A percentile compares a stretch with the other conserved stretches of the same genome.
Evolutionary conservation across 805 yeast genomes (phyloP).

Genomic region (Suhomyces prunicola): DNA sequence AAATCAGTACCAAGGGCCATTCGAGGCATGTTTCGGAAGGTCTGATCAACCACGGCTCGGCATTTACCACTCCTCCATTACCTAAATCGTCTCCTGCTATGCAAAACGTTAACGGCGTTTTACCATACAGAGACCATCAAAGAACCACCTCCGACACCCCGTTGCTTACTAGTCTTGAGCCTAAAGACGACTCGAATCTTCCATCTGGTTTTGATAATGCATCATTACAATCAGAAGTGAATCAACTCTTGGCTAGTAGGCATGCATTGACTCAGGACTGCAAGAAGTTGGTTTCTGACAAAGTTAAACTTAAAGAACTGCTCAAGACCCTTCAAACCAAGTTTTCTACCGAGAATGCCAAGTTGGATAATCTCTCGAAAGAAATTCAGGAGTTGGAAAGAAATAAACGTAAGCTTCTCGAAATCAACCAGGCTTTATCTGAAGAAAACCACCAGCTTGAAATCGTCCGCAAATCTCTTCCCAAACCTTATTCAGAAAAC

Average conservation of each 20-base stretch:
- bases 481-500: background rate
- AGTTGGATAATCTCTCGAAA: constrained; percentile 41
- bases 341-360: constrained; percentile 38
- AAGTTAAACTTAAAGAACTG: constrained; percentile 26
- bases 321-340: constrained; percentile 41
- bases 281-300: constrained; percentile 27
- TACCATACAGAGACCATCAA: constrained; percentile 24
- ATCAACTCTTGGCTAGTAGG: constrained; percentile 28
- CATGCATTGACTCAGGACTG: constrained; percentile 23
- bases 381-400: constrained; percentile 52
- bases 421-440: constrained; percentile 20
- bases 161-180: constrained; percentile 19
- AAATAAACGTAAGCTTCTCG: constrained; percentile 44
- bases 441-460: constrained; percentile 20
- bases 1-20: constrained; percentile 23
- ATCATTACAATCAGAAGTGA: constrained; percentile 37
- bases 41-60: constrained; percentile 25
- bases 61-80: constrained; percentile 45
- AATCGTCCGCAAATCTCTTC: constrained; percentile 1
- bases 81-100: constrained; percentile 28
- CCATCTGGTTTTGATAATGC: constrained; percentile 24
- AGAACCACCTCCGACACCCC: constrained; percentile 46
- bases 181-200: constrained; percentile 24
- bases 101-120: background rate
- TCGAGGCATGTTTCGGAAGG: constrained; percentile 41